Percentiles rank a stretch among this genome's conserved stretches.
These are phyloP conservation scores for Calonectria leucothoes DNA, from an alignment of 2,329 filamentous ascomycete species.

Conservation along the genomic window DNA sequence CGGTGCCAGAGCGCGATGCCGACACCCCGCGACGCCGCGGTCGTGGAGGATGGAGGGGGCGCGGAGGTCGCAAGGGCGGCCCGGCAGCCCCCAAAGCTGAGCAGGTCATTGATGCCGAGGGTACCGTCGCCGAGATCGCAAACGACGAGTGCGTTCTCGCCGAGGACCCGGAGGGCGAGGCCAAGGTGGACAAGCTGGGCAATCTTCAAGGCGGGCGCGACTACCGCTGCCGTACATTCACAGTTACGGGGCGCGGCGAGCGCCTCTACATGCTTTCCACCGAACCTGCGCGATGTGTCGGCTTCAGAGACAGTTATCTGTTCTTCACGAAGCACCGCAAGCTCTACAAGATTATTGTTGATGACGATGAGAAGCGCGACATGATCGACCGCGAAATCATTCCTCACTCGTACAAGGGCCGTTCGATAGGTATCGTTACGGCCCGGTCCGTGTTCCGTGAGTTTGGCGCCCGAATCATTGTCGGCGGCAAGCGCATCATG, in stretches of 20 bases:
- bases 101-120: conserved; percentile 92
- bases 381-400: conserved; percentile 96
- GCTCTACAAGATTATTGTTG: conserved; percentile 97
- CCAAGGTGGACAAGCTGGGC: conserved; percentile 92
- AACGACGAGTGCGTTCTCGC: conserved; percentile 93
- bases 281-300: conserved; percentile 94
- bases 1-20: conserved; percentile 64
- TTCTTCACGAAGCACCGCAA: conserved; percentile 99
- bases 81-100: conserved; percentile 81
- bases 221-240: conserved; percentile 96
- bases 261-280: conserved; percentile 98
- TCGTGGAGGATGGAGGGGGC: conserved; percentile 77
- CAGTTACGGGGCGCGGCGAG: conserved; percentile 83
- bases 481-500: conserved; percentile 85
- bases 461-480: conserved; percentile 93
- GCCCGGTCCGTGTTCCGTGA: conserved; percentile 97
- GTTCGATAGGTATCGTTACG: conserved; percentile 95
- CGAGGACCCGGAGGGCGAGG: conserved; percentile 88
- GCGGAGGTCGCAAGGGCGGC: conserved; percentile 75
- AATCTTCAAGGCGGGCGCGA: conserved; percentile 86
- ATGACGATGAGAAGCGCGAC: conserved; percentile 96
- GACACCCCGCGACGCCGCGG: conserved; percentile 73
- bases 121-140: conserved; percentile 89
- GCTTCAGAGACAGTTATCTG: conserved; percentile 97
- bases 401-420: conserved; percentile 97